Base-by-base conservation (phyloP, 345 rosid genomes). In the Salix suchowensis region DNA sequence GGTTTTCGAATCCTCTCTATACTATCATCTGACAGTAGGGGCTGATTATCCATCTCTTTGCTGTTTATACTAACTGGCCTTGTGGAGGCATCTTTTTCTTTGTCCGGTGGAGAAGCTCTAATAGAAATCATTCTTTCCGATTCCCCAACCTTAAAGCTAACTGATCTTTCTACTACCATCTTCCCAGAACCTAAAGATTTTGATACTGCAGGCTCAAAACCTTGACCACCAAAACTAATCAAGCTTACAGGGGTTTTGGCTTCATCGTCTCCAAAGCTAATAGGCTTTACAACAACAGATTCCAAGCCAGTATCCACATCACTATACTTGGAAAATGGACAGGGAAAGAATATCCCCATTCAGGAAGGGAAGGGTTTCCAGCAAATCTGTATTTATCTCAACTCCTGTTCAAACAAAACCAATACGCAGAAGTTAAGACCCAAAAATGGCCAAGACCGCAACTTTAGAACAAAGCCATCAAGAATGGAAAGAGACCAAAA, bases 291-390 rank as follows among this genome's bases (percentile, higher is more conserved):
- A 1, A 76, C 80, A 76, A 96, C 82, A 52, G 91, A 91, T 82
- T 93, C 98, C 28, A 91, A 78, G 67, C 83, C 86, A 65, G 74
- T 82, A 30, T 93, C 97, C 74, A 84, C 82, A 72, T 90, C 95
- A 72, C 81, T 82, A 76, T 83, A 81, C 72, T 83, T 83, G 6
- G 93, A 79, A 78, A 91, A 89, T 26, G 92, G 89, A 74, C 87
- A 88, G 6, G 98, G 87, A 75, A 84, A 82, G 65, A 84, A 67
- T 66, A 91, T 74, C 54, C 98, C 98, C 98, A 93, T 96, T 82
- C 83, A 75, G 71, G 69, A 76, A 76, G 75, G 62, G 42, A 16
- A 1, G n/a, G 48, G 36, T 39, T 77, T 72, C 77, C 48, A 21
- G 66, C n/a, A 28, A 65, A 61, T n/a, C 65, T 76, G 24, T 58